A percentile compares a stretch with the other conserved stretches of the same genome.
Conservation (phyloP, 2,329 filamentous ascomycete species). For the Botrytis hyacinthi region DNA sequence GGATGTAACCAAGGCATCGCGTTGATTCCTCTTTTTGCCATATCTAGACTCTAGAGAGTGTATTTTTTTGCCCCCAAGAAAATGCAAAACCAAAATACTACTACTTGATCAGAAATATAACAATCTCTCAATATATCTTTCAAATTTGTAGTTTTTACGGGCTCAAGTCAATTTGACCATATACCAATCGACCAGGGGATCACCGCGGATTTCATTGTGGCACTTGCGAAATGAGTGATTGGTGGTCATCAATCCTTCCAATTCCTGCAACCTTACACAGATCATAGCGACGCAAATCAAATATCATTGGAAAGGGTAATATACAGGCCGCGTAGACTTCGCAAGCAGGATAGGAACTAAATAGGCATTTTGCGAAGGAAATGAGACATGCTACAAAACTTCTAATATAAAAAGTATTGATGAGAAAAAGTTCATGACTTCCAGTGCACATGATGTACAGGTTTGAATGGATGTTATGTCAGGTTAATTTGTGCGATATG, state of each 20-base stretch:
- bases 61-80: not conserved
- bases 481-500: not conserved
- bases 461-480: not conserved
- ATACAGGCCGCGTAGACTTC: not conserved
- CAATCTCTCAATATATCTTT: not conserved
- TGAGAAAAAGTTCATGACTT: not conserved
- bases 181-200: not conserved
- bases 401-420: not conserved
- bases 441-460: not conserved
- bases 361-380: slow-evolving; percentile 15
- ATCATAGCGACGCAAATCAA: not conserved
- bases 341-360: not conserved
- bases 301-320: not conserved
- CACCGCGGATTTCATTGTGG: not conserved
- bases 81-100: not conserved
- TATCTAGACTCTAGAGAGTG: not conserved
- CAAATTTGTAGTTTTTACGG: not conserved
- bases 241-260: not conserved
- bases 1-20: not conserved
- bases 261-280: not conserved
- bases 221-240: not conserved
- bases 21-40: not conserved
- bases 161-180: not conserved
- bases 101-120: not conserved
- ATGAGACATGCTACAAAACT: slow-evolving; percentile 17